Base-by-base conservation (phyloP, 2,329 filamentous ascomycete genomes). In the Tolypocladium album region DNA sequence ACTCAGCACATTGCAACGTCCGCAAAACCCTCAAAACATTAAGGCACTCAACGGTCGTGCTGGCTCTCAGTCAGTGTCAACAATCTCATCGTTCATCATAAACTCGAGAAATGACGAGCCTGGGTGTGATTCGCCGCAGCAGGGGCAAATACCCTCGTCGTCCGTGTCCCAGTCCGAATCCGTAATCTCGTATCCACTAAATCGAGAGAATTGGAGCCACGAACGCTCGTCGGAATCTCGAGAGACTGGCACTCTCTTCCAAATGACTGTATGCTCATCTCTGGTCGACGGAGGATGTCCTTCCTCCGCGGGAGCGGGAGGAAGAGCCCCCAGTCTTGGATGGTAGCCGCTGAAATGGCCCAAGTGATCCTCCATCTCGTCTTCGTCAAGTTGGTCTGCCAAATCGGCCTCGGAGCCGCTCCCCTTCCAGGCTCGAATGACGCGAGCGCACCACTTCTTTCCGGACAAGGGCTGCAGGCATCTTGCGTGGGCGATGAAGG, bases 141-240 rank as follows among this genome's bases (percentile, higher is more conserved):
- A 76, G 39, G 74, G 74, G 60, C 75, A 77, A 50, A 72, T 61
- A 34, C 69, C 70, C 58, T 75, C 72, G 15, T 75, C 73, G 52
- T 70, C 69, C 22, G 67, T 70, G 56, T 73, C 68, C 61, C 68
- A 70, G 12, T 74, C 72, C 15, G 63, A 34, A 31, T 71, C 67
- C 43, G 64, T 68, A 62, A 73, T 66, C 65, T 74, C 72, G 60
- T 75, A 74, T 34, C 75, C 75, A 38, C 67, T 74, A 56, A 64
- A 69, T 39, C 75, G 70, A 57, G 71, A 76, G 63, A 82, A 83
- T 42, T 81, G 73, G 20, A 74, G 69, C 80, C 79, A 83, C n/a
- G 70, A 67, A 27, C 80, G 78, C 39, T 75, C 68, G 17, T 71
- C 65, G 0, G 62, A 64, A 59, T 78, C 76, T 22, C 77, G 74